Conservation (phyloP, 192 early-diverging fungal genomes). For the Linnemannia elongata region DNA sequence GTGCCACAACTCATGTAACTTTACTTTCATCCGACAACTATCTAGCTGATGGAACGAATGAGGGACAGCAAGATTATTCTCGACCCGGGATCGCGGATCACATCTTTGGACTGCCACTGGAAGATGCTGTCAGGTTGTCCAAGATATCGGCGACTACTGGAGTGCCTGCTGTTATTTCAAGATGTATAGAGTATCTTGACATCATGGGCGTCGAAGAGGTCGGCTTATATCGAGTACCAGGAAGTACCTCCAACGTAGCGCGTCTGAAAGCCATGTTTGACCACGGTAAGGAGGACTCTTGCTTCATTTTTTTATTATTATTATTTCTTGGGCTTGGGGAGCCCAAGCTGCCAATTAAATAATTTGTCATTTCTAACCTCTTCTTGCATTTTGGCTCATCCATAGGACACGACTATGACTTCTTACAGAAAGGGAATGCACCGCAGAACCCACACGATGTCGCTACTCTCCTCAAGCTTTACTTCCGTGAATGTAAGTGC, state of each 20-base stretch:
- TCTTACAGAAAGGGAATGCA: constrained; percentile 55
- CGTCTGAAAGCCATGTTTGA: constrained; percentile 52
- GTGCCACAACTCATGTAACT: background rate
- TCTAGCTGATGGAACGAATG: constrained; percentile 26
- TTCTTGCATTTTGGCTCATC: background rate
- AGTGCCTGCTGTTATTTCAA: constrained; percentile 43
- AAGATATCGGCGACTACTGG: constrained; percentile 35
- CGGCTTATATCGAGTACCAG: constrained; percentile 61
- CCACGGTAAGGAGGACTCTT: constrained; percentile 35
- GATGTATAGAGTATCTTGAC: constrained; percentile 52
- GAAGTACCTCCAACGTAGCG: constrained; percentile 48
- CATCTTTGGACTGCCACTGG: constrained; percentile 44
- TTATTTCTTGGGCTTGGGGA: too few species aligned
- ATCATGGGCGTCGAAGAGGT: constrained; percentile 66
- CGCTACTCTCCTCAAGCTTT: constrained; percentile 67
- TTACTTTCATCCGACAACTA: background rate
- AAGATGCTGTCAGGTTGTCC: constrained; percentile 41
- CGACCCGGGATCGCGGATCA: constrained; percentile 17
- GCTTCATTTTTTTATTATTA: too few species aligned
- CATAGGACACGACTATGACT: constrained; percentile 63
- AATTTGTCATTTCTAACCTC: too few species aligned
- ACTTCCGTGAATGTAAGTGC: constrained; percentile 68
- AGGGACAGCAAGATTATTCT: constrained; percentile 15
- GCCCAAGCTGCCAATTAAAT: constrained; percentile 16
- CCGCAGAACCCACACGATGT: constrained; percentile 68